Evolutionary conservation across 257 asterid species (phyloP).

Genomic region (Nicotiana knightiana): DNA sequence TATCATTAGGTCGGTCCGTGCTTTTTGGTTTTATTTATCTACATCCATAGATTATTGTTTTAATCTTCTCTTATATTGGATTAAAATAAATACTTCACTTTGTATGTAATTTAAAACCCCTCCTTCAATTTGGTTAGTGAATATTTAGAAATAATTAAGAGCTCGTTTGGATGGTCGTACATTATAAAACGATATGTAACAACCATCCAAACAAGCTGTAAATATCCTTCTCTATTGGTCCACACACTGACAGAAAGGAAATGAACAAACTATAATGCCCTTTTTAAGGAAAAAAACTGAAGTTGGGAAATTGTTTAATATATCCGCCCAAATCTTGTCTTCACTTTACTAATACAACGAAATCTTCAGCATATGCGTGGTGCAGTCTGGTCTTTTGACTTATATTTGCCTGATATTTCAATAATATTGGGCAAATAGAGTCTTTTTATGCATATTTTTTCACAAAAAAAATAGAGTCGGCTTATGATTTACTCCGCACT

Average conservation of each 20-base stretch:
- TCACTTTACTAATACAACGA: slow-evolving; percentile 12
- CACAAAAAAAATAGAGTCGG: no score
- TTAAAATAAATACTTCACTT: no score
- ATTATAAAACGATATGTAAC: no score
- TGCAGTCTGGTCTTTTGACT: slow-evolving; percentile 47
- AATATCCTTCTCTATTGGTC: not conserved
- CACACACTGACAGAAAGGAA: not conserved
- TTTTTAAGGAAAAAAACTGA: not conserved
- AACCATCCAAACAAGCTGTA: no score
- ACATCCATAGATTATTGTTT: no score
- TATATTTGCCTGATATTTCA: slow-evolving; percentile 66
- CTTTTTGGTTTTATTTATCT: no score
- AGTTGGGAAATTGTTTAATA: not conserved
- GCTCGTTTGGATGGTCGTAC: not conserved
- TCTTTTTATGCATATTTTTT: no score
- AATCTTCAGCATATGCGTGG: slow-evolving; percentile 32
- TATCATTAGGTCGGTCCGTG: no score
- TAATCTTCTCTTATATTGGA: no score
- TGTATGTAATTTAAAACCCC: no score
- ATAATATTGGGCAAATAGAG: no score
- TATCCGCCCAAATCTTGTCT: not conserved
- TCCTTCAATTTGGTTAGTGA: not conserved
- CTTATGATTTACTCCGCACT: no score
- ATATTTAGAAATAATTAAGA: not conserved
- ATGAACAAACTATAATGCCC: not conserved